Percentiles rank a stretch among this genome's conserved stretches.
phyloP scores from a whole-genome alignment of 2,329 filamentous ascomycete species.

The Aspergillus hortae region DNA sequence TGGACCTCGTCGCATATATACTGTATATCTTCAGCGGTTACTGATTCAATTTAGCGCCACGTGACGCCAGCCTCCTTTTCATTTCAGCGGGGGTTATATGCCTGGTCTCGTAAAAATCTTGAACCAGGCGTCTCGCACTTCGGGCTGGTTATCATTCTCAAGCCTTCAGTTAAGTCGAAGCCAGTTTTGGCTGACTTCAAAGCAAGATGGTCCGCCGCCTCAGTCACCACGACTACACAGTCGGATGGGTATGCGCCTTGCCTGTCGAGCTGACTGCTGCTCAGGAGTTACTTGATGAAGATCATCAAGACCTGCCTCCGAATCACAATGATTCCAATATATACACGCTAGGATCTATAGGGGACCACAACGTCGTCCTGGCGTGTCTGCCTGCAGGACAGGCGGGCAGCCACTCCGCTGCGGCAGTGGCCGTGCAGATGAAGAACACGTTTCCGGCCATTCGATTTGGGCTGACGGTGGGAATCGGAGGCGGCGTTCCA shows the following conservation, averaged over 20 bases:
- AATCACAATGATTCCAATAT: conserved; percentile 14
- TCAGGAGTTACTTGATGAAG: conserved; percentile 35
- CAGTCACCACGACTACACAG: conserved; percentile 25
- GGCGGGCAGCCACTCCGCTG: conserved; percentile 13
- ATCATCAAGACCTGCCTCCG: conserved; percentile 14
- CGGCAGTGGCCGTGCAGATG: conserved; percentile 13
- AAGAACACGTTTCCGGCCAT: conserved; percentile 15
- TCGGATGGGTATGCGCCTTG: conserved; percentile 44
- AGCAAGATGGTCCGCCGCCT: too few species aligned
- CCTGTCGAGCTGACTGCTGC: conserved; percentile 34
- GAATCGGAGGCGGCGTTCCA: conserved; percentile 21
- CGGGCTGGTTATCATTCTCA: too few species aligned
- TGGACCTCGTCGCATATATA: too few species aligned
- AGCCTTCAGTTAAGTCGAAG: too few species aligned
- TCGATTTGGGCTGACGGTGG: conserved; percentile 19
- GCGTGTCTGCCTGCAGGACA: conserved; percentile 16
- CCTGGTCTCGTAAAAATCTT: too few species aligned
- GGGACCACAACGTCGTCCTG: conserved; percentile 17
- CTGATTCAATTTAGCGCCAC: too few species aligned
- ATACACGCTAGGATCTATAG: conserved; percentile 18
- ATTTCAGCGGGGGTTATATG: too few species aligned
- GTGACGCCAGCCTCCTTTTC: too few species aligned
- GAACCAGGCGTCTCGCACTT: too few species aligned
- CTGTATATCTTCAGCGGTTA: too few species aligned
- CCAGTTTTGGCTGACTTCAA: too few species aligned